Percentiles rank a stretch among this genome's conserved stretches.
These are phyloP conservation scores for Vigna radiata DNA, from an alignment of 306 rosid genomes.

Conservation along the genomic window DNA sequence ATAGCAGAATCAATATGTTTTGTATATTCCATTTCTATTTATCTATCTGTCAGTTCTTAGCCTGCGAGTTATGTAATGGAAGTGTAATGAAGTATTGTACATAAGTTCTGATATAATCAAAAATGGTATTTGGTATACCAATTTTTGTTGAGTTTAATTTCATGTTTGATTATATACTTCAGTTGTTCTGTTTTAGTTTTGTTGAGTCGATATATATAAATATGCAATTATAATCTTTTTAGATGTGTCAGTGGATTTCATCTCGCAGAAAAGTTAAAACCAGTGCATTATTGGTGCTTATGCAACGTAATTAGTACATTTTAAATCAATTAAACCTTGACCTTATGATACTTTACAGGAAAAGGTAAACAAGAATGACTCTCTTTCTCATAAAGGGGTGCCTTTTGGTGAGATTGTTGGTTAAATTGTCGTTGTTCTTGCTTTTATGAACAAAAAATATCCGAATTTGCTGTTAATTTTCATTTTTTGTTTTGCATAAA, in stretches of 20 bases:
- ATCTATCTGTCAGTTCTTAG: slow-evolving; percentile 10
- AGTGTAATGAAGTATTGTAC: background rate
- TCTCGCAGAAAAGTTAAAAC: too few species aligned
- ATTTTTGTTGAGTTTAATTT: background rate
- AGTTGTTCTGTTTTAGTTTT: too few species aligned
- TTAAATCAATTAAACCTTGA: too few species aligned
- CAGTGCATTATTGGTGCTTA: too few species aligned
- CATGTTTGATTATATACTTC: too few species aligned
- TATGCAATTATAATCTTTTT: too few species aligned
- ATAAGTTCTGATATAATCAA: background rate
- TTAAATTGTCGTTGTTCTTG: background rate
- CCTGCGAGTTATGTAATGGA: background rate
- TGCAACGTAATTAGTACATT: too few species aligned
- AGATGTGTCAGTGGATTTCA: too few species aligned
- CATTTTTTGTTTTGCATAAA: background rate
- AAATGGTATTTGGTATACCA: background rate
- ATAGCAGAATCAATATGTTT: background rate
- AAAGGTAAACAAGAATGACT: too few species aligned
- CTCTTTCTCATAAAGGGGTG: background rate
- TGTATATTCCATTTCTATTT: background rate
- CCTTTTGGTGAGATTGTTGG: background rate
- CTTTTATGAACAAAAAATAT: background rate
- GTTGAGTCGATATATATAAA: too few species aligned
- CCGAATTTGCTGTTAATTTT: background rate
- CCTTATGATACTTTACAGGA: background rate